A percentile compares a stretch with the other conserved stretches of the same genome.
Evolutionary conservation across 2,329 filamentous ascomycete genomes (phyloP).

Genomic region (Aspergillus glaucus): DNA sequence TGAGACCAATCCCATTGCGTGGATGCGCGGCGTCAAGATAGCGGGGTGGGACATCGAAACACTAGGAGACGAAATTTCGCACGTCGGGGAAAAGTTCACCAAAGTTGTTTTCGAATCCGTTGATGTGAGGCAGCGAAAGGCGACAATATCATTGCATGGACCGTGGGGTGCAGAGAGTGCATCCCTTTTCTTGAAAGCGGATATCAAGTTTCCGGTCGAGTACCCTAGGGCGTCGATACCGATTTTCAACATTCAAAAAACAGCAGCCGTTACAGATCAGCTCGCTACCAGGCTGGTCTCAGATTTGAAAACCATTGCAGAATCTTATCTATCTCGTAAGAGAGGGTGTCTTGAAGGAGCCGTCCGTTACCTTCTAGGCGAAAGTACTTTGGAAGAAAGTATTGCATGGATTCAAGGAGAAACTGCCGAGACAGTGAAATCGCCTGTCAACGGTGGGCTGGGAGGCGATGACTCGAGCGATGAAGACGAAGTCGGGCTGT

Average conservation of each 20-base stretch:
- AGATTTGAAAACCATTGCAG: constrained; percentile 50
- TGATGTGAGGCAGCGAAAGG: constrained; percentile 48
- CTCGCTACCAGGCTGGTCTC: constrained; percentile 44
- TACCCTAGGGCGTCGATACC: constrained; percentile 50
- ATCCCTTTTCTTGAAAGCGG: constrained; percentile 51
- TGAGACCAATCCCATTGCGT: constrained; percentile 54
- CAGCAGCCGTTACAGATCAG: constrained; percentile 49
- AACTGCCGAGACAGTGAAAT: constrained; percentile 47
- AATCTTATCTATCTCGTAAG: constrained; percentile 47
- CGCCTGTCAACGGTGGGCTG: constrained; percentile 34
- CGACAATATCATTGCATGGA: constrained; percentile 53
- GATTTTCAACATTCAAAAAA: constrained; percentile 51
- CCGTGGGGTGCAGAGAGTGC: constrained; percentile 52
- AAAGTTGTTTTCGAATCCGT: constrained; percentile 56
- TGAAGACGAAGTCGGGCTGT: constrained; percentile 58
- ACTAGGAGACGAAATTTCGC: constrained; percentile 55
- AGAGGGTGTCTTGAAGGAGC: constrained; percentile 56
- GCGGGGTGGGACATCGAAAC: constrained; percentile 48
- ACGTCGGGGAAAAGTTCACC: constrained; percentile 55
- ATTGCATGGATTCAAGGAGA: constrained; percentile 49
- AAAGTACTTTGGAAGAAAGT: constrained; percentile 53
- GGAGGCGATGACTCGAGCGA: constrained; percentile 77
- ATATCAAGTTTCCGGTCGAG: constrained; percentile 51
- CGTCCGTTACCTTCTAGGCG: constrained; percentile 56
- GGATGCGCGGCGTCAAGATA: constrained; percentile 62